A percentile compares a stretch with the other conserved stretches of the same genome.
Conservation (phyloP, 768 basidiomycete species). For the Psilocybe tampanensis region DNA sequence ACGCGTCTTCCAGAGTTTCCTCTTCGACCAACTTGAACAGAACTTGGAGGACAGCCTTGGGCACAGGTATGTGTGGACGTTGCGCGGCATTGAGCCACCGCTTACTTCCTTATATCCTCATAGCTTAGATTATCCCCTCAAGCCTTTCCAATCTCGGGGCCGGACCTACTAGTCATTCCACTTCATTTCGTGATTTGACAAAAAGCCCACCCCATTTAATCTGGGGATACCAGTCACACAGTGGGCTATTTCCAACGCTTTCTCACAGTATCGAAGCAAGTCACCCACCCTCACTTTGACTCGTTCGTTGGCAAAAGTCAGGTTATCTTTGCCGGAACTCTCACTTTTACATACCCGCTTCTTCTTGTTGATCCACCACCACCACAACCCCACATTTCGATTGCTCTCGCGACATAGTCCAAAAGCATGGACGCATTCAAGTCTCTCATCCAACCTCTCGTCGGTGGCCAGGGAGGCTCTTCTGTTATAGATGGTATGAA, state of each 20-base stretch:
- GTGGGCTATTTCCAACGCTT: constrained; percentile 7
- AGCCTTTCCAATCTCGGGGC: not conserved
- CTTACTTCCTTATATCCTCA: not conserved
- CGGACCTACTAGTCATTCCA: not conserved
- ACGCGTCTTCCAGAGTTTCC: not conserved
- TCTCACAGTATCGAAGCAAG: constrained; percentile 12
- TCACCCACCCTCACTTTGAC: constrained; percentile 3
- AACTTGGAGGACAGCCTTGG: not conserved
- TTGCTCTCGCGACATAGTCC: not conserved
- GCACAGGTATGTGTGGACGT: not conserved
- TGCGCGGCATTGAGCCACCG: not conserved
- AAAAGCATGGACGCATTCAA: constrained; percentile 73
- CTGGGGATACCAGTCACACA: constrained; percentile 7
- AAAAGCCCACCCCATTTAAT: not conserved
- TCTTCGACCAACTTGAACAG: not conserved
- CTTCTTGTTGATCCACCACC: constrained; percentile 1
- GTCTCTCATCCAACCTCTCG: constrained; percentile 80
- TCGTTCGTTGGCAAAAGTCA: not conserved
- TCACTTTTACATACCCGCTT: not conserved
- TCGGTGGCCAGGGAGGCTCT: constrained; percentile 71
- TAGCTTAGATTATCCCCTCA: not conserved
- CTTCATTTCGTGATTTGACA: not conserved
- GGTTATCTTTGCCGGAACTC: not conserved
- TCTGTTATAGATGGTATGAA: constrained; percentile 89
- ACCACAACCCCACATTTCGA: not conserved